A percentile compares a stretch with the other conserved stretches of the same genome.
Conservation (phyloP, 441 rosid genomes). For the Lepidium campestre region DNA sequence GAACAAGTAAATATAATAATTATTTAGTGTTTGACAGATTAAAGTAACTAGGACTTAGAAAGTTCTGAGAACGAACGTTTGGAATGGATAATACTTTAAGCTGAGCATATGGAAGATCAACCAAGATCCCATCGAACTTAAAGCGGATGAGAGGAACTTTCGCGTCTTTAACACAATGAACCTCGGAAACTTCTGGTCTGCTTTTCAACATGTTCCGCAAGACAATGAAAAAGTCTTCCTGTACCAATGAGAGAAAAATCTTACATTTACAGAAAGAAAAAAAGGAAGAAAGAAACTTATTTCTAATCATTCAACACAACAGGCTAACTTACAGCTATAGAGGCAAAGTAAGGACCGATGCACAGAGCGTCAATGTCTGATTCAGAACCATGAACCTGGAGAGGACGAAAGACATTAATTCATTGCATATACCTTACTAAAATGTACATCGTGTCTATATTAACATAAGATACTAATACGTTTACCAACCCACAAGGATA, state of each 20-base stretch:
- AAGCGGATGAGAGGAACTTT: constrained; percentile 57
- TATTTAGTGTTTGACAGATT: not conserved
- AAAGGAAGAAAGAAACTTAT: not conserved
- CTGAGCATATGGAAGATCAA: constrained; percentile 55
- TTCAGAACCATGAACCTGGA: constrained; percentile 51
- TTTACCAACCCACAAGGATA: no score
- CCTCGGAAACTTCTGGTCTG: constrained; percentile 40
- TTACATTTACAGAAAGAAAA: not conserved
- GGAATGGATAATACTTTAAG: constrained; percentile 39
- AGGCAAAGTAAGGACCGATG: constrained; percentile 51
- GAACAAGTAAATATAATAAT: not conserved
- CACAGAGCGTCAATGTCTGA: constrained; percentile 63
- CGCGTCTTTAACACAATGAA: constrained; percentile 47
- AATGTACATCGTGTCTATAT: no score
- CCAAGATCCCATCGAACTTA: constrained; percentile 49
- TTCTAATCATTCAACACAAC: not conserved
- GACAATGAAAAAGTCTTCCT: constrained; percentile 61
- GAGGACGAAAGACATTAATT: not conserved
- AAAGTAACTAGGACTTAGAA: not conserved
- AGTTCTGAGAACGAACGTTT: constrained; percentile 27
- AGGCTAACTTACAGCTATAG: constrained; percentile 38
- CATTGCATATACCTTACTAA: no score
- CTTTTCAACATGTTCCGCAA: constrained; percentile 45
- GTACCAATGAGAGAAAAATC: constrained; percentile 6
- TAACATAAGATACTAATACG: no score